Evolutionary conservation across 2,329 filamentous ascomycete species (phyloP).

Genomic region (Trichoderma koningiopsis): DNA sequence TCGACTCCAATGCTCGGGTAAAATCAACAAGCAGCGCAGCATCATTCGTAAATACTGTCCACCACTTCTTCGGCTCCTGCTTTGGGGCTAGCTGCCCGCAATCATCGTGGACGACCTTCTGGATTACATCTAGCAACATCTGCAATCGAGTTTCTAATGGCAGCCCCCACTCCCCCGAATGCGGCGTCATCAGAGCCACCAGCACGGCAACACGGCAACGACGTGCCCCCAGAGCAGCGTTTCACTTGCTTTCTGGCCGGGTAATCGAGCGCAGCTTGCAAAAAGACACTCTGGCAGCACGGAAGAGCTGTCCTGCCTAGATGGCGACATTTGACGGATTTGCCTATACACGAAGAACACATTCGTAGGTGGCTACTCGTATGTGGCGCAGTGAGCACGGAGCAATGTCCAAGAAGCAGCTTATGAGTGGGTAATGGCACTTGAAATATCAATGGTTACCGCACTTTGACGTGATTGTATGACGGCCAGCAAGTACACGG

Average conservation of each 20-base stretch:
- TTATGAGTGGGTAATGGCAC: background rate
- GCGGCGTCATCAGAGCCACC: constrained; percentile 1
- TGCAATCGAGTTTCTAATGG: background rate
- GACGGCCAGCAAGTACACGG: background rate
- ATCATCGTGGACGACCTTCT: background rate
- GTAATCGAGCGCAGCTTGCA: background rate
- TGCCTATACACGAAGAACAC: background rate
- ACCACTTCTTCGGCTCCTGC: background rate
- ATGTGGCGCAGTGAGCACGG: background rate
- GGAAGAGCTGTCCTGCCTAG: background rate
- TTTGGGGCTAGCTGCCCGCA: background rate
- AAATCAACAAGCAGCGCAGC: background rate
- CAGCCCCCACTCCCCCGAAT: constrained; percentile 9
- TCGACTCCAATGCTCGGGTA: background rate
- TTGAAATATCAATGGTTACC: background rate
- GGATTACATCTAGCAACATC: constrained; percentile 5
- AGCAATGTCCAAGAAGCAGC: background rate
- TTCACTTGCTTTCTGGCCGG: constrained; percentile 6
- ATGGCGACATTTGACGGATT: background rate
- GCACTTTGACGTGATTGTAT: background rate
- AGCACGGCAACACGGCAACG: constrained; percentile 17
- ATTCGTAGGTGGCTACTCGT: background rate
- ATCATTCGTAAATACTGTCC: background rate
- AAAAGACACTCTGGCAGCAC: background rate
- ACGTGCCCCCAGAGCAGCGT: background rate